Base-by-base conservation (phyloP, 495 filamentous ascomycete genomes). In the Tetracladium marchalianum region DNA sequence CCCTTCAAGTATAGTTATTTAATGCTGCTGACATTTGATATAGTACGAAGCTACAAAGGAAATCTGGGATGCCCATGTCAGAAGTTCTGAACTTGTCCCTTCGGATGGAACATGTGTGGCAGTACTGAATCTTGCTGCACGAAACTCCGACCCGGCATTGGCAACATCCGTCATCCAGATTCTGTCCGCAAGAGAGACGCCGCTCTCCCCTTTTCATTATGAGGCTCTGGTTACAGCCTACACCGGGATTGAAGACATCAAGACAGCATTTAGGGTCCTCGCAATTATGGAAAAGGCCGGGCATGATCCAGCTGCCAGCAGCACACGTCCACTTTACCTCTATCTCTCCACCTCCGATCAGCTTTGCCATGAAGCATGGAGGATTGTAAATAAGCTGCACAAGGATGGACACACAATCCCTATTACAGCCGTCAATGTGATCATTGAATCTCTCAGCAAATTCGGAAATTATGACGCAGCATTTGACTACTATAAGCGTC, bases 201-300 rank as follows among this genome's bases (percentile, higher is more conserved):
- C 67, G 32, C 69, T 86, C 24, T 62, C 69, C 2, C 51, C 69
- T 4, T 71, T 81, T 40, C 85, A 95, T 57, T 95, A 92, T 64
- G 85, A 90, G 60, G 69, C 76, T 24, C 70, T 95, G 12, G 58
- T 89, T 15, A 75, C 84, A 45, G 69, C 78, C 31, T 83, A 93
- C 57, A 60, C 73, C n/a, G 58, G 54, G n/a, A 59, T 63, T 5
- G 70, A 69, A 1, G 74, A 82, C 44, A 47, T 85, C 9, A 56
- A 50, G 27, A 67, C 70, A 32, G 77, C 75, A 1, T 73, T 87
- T 18, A 67, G 73, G 31, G 66, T 82, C 13, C 66, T 92, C 13
- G 72, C 73, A 54, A 77, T 85, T 56, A 90, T 92, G 82, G 56
- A 69, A 9, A 67, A 71, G 41, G 70, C 78, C 11, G 77, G 73